These are phyloP conservation scores for Teratosphaeriaceae sp. DNA, from an alignment of 2,329 filamentous ascomycete genomes.

Conservation along the genomic window DNA sequence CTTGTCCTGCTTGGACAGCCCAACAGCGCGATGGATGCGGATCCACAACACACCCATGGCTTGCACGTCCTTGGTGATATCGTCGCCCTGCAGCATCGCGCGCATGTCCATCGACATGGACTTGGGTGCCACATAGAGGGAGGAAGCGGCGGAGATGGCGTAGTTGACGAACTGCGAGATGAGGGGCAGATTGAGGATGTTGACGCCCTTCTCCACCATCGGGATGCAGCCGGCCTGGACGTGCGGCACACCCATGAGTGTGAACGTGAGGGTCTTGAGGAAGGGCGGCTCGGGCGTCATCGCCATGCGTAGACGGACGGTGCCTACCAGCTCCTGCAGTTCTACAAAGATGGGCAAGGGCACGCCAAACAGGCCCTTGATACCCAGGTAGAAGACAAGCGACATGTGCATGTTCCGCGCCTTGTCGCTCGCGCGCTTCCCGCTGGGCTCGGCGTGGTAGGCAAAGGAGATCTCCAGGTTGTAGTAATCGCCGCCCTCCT, in stretches of 20 bases:
- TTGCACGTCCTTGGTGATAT: slow-evolving; percentile 81
- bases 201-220: slow-evolving; percentile 85
- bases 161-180: slow-evolving; percentile 98
- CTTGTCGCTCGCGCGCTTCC: slow-evolving; percentile 62
- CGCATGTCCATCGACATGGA: slow-evolving; percentile 79
- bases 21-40: slow-evolving; percentile 79
- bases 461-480: slow-evolving; percentile 87
- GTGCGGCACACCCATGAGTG: slow-evolving; percentile 87
- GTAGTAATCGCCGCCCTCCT: slow-evolving; percentile 87
- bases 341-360: slow-evolving; percentile 86
- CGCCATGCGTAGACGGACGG: slow-evolving; percentile 72
- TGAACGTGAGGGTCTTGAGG: slow-evolving; percentile 85
- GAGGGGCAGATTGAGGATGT: slow-evolving; percentile 82
- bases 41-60: slow-evolving; percentile 89
- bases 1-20: slow-evolving; percentile 83
- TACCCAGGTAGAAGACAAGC: slow-evolving; percentile 84
- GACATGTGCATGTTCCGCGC: slow-evolving; percentile 97
- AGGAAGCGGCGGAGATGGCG: slow-evolving; percentile 79
- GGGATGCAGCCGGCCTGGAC: slow-evolving; percentile 85
- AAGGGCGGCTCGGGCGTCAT: slow-evolving; percentile 89
- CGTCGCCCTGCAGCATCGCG: slow-evolving; percentile 84
- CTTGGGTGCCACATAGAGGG: slow-evolving; percentile 91
- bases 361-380: slow-evolving; percentile 83
- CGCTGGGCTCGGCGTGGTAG: slow-evolving; percentile 77
- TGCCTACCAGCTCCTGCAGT: slow-evolving; percentile 83